Evolutionary conservation across 441 rosid genomes (phyloP).

Genomic region (Croton laevigatus): DNA sequence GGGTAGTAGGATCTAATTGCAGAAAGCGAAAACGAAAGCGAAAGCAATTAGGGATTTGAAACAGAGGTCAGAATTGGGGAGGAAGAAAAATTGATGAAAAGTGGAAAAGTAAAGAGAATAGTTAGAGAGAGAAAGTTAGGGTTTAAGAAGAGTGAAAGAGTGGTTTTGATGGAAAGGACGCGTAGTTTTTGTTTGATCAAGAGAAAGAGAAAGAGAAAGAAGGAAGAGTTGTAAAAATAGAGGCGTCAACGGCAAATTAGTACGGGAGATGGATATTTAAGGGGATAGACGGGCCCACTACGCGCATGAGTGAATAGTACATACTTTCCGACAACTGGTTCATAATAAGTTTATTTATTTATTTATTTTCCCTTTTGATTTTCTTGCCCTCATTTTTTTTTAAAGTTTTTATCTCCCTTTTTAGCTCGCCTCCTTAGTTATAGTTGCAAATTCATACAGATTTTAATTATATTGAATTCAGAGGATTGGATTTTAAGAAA

Average conservation of each 20-base stretch:
- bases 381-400: background rate
- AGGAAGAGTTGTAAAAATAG: background rate
- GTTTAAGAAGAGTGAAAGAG: conserved; percentile 9
- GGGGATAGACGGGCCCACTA: conserved; percentile 28
- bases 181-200: conserved; percentile 22
- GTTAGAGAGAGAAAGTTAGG: conserved; percentile 36
- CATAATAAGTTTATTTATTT: no score
- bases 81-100: background rate
- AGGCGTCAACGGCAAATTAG: conserved; percentile 27
- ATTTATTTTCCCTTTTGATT: background rate
- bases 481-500: no score
- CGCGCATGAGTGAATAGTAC: conserved; percentile 30
- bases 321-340: conserved; percentile 29
- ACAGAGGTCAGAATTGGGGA: background rate
- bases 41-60: background rate
- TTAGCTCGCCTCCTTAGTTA: no score
- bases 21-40: background rate
- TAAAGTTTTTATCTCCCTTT: background rate
- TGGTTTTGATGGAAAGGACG: conserved; percentile 30
- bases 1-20: no score
- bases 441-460: no score
- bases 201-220: background rate
- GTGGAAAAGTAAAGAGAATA: background rate
- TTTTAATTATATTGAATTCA: no score
- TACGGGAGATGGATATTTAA: conserved; percentile 26